Percentiles rank a stretch among this genome's conserved stretches.
phyloP scores from a whole-genome alignment of 2,329 filamentous ascomycete species.

The Paracamarosporium sp. region DNA sequence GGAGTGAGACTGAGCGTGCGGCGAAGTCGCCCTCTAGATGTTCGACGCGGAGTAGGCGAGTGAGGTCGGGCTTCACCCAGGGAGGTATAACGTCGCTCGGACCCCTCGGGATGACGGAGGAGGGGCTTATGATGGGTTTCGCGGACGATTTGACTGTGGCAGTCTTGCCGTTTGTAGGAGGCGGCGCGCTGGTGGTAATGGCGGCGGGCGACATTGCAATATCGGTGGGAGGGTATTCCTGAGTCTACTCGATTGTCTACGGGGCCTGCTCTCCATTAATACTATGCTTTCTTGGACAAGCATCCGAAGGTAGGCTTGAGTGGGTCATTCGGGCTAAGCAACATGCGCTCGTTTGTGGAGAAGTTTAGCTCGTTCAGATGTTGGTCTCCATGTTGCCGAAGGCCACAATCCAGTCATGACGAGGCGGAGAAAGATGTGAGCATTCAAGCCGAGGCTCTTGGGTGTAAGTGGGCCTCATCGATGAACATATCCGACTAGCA shows the following conservation, averaged over 20 bases:
- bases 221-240: background rate
- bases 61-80: slow-evolving; percentile 48
- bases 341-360: slow-evolving; percentile 4
- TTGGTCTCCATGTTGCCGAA: slow-evolving; percentile 12
- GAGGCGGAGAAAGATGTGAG: background rate
- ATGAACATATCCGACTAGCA: background rate
- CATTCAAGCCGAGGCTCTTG: background rate
- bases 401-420: background rate
- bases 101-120: slow-evolving; percentile 14
- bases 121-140: slow-evolving; percentile 26
- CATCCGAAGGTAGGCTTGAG: background rate
- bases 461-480: background rate
- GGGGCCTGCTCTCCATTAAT: slow-evolving; percentile 7
- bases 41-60: slow-evolving; percentile 46
- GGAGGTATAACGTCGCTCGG: slow-evolving; percentile 31
- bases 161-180: slow-evolving; percentile 26
- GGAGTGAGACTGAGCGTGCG: slow-evolving; percentile 55
- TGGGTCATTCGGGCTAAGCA: background rate
- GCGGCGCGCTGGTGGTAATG: slow-evolving; percentile 23
- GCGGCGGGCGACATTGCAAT: slow-evolving; percentile 38
- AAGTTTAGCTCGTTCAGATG: slow-evolving; percentile 3
- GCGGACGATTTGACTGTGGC: slow-evolving; percentile 21
- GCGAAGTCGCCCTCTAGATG: slow-evolving; percentile 49
- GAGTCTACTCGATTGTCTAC: background rate
- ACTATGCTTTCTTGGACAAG: background rate